A percentile compares a stretch with the other conserved stretches of the same genome.
Evolutionary conservation across 2,329 filamentous ascomycete genomes (phyloP).

Genomic region (Colletotrichum liriopes): DNA sequence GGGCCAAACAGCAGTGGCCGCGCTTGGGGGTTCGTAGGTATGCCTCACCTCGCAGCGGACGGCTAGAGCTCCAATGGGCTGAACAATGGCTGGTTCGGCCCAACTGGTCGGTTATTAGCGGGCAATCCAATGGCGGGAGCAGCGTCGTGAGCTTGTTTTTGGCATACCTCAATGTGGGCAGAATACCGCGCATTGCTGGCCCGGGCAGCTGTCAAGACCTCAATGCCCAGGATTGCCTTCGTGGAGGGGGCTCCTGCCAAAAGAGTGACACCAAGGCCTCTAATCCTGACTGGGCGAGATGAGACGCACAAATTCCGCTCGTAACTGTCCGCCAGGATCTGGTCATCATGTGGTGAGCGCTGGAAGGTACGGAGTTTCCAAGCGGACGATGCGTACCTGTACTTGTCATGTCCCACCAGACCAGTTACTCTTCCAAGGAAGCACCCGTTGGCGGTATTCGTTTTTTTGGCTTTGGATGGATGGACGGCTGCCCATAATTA

Average conservation of each 20-base stretch:
- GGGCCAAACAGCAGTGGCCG: neutral
- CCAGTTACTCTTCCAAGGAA: constrained; percentile 34
- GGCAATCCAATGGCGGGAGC: neutral
- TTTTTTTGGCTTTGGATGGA: neutral
- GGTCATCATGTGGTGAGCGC: neutral
- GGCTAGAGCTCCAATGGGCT: neutral
- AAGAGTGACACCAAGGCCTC: neutral
- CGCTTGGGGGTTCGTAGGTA: neutral
- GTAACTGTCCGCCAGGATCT: neutral
- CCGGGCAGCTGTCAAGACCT: neutral
- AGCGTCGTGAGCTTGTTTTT: neutral
- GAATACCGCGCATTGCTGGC: neutral
- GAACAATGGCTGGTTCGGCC: neutral
- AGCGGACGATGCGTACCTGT: neutral
- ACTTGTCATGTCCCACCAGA: constrained; percentile 8
- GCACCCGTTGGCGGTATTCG: constrained; percentile 24
- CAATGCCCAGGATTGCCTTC: neutral
- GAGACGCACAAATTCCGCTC: constrained; percentile 3
- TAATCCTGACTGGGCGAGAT: neutral
- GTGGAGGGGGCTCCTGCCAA: neutral
- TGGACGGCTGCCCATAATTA: constrained; percentile 1
- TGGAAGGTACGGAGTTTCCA: neutral
- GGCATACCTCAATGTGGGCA: neutral
- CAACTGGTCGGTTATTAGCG: neutral
- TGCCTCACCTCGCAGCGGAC: neutral